Evolutionary conservation across 2,329 filamentous ascomycete genomes (phyloP).

Genomic region (Sarocladium oryzae): DNA sequence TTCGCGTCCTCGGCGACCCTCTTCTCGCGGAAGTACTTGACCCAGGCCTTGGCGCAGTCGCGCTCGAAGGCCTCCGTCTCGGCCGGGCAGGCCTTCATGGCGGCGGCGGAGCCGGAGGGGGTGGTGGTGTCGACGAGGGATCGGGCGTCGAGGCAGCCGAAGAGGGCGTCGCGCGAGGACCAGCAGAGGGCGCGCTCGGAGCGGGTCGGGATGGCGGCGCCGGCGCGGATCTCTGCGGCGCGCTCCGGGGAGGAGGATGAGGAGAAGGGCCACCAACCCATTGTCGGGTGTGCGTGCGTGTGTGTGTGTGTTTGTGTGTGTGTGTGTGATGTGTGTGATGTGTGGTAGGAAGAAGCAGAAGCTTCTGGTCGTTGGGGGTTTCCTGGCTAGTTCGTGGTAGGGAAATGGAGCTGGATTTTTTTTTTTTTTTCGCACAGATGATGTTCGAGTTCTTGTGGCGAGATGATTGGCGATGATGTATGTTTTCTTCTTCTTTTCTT

Average conservation of each 20-base stretch:
- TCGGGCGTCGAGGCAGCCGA: constrained; percentile 76
- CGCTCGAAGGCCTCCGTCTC: constrained; percentile 57
- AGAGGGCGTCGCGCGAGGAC: constrained; percentile 83
- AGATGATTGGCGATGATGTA: too few species aligned
- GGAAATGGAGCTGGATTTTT: too few species aligned
- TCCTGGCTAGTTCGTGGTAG: too few species aligned
- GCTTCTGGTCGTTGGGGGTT: too few species aligned
- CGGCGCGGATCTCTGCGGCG: constrained; percentile 48
- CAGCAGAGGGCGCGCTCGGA: constrained; percentile 79
- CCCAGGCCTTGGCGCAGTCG: constrained; percentile 88
- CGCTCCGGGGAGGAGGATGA: constrained; percentile 29
- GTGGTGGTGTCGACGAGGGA: constrained; percentile 64
- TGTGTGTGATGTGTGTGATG: constrained; percentile 8
- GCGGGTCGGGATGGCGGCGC: constrained; percentile 72
- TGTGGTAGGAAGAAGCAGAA: background rate
- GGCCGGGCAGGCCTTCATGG: constrained; percentile 31
- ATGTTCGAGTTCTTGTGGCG: too few species aligned
- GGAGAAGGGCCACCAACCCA: constrained; percentile 44
- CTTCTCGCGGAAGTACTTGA: constrained; percentile 97
- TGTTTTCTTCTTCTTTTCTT: too few species aligned
- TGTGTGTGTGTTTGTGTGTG: background rate
- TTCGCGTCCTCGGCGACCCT: constrained; percentile 88
- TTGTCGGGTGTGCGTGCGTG: constrained; percentile 18
- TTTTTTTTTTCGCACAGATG: too few species aligned
- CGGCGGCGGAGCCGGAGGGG: constrained; percentile 27